Evolutionary conservation across 164 flowering plant species (phyloP), one percentile per base, ranked within the genome.

Genomic region (Santalum album): DNA sequence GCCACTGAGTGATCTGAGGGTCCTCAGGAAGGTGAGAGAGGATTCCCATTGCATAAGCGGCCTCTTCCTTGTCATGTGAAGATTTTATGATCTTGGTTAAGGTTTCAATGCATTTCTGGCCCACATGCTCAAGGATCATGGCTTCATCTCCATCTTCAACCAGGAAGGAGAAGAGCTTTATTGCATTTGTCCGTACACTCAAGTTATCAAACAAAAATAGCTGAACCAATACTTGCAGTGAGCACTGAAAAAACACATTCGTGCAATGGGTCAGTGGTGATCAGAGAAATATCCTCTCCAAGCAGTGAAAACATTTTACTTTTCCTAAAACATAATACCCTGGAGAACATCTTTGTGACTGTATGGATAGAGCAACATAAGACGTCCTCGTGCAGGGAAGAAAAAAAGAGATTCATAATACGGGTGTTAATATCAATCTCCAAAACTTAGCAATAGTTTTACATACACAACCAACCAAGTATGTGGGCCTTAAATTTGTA

Each of bases 1-100:
- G 49, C 49, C 49, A 45, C 15, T 6, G 12, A 45, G 49, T 1
- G 49, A 45, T 45, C 15, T 2, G 49, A n/a, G 25, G 25, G 49
- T 22, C 49, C 49, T 45, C 49, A 20, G 49, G 49, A 45, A 45
- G 49, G 25, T 45, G 14, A 20, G 49, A 20, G 3, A 45, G 20
- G 19, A 45, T 45, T 17, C 49, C 49, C 25, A 21, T 45, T 6
- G 49, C 25, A 45, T 3, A 45, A 45, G 49, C 49, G 7, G 21
- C 12, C 15, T 45, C 49, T 45, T 20, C 25, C 25, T 45, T 25
- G 11, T 45, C 49, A 45, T 21, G 9, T 20, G 25, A 45, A 45
- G 49, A 20, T 45, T n/a, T 45, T 12, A 45, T 45, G 12, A 45
- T 45, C 25, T 45, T 45, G 49, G 21, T 3, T 45, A 45, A 45